A percentile compares a stretch with the other conserved stretches of the same genome.
Conservation (phyloP, 208 protist species). For the Trypanosoma platydactyli region DNA sequence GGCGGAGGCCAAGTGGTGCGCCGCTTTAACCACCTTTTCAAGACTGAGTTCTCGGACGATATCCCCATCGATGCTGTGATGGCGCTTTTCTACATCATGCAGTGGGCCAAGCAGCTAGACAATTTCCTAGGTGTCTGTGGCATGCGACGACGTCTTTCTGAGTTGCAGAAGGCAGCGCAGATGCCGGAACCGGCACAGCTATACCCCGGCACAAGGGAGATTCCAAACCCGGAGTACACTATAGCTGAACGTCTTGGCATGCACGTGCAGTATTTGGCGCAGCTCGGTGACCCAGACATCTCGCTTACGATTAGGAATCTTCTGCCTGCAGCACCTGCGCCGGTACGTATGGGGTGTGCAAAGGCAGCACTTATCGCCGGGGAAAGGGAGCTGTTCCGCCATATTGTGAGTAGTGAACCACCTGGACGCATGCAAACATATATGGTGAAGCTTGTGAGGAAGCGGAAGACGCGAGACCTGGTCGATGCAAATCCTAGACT, state of each 20-base stretch:
- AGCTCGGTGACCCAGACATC: slow-evolving; percentile 80
- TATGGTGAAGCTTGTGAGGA: slow-evolving; percentile 87
- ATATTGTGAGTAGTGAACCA: slow-evolving; percentile 85
- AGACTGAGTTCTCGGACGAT: slow-evolving; percentile 80
- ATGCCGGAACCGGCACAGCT: slow-evolving; percentile 37
- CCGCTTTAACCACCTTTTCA: slow-evolving; percentile 73
- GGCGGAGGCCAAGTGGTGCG: slow-evolving; percentile 60
- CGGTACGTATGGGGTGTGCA: slow-evolving; percentile 91
- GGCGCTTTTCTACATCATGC: slow-evolving; percentile 67
- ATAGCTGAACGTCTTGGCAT: slow-evolving; percentile 82
- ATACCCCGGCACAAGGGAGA: slow-evolving; percentile 85
- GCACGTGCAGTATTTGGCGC: slow-evolving; percentile 87
- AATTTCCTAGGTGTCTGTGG: slow-evolving; percentile 72
- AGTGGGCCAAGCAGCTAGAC: slow-evolving; percentile 59
- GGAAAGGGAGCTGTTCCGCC: slow-evolving; percentile 78
- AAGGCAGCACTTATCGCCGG: slow-evolving; percentile 89
- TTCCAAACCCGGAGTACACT: slow-evolving; percentile 91
- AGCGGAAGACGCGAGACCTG: slow-evolving; percentile 87
- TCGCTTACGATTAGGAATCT: slow-evolving; percentile 50
- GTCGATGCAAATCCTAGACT: slow-evolving; percentile 76
- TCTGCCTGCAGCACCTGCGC: slow-evolving; percentile 45
- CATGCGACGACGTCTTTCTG: slow-evolving; percentile 81
- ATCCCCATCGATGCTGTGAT: slow-evolving; percentile 78
- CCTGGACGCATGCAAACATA: slow-evolving; percentile 85
- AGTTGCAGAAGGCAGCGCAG: slow-evolving; percentile 49